Base-by-base conservation (phyloP, 192 early-diverging fungal genomes). In the Gamsiella multidivaricata region DNA sequence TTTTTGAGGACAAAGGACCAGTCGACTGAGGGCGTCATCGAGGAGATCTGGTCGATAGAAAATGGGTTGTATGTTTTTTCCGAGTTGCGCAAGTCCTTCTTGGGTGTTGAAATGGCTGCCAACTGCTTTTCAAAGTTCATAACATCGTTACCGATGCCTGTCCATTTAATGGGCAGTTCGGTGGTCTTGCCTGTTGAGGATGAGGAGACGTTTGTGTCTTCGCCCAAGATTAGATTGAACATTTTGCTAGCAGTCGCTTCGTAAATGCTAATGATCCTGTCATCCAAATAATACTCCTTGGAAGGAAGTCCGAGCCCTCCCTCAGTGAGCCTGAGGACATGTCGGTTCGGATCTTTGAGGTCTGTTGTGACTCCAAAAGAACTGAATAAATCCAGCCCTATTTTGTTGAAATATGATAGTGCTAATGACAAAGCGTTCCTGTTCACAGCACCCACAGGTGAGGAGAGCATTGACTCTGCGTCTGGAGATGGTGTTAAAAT, bases 221-320 rank as follows among this genome's bases (percentile, higher is more conserved):
- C 45, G 15, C 67, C 76, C 8, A 86, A 32, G 8, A 88, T 52
- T 2, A 69, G 31, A 14, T 57, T 34, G 31, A 89, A 51, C 34
- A 85, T 72, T 12, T 81, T 65, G 1, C 59, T 33, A 14, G 89
- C 51, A n/a, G 71, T 81, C 28, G 31, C 32, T 51, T 81, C 42
- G 33, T 88, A 90, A 11, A 66, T 56, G 15, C 39, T 53, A 10
- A 84, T 28, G 7, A 75, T 74, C 4, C 79, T 57, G n/a, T 60
- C 18, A 18, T 91, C 80, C 36, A 76, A 50, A 73, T 92, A 92
- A 50, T 91, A 91, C 28, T 90, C 86, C 43, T 86, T 89, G 15
- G 87, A 84, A 23, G 91, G 91, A 36, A 89, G 62, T 22, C 70
- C 81, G 8, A 90, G 60, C 1, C 84, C 88, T 17, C 57, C 62